Evolutionary conservation across 1,139 yeast species (phyloP).

Genomic region (Yamadazyma diddensiae): DNA sequence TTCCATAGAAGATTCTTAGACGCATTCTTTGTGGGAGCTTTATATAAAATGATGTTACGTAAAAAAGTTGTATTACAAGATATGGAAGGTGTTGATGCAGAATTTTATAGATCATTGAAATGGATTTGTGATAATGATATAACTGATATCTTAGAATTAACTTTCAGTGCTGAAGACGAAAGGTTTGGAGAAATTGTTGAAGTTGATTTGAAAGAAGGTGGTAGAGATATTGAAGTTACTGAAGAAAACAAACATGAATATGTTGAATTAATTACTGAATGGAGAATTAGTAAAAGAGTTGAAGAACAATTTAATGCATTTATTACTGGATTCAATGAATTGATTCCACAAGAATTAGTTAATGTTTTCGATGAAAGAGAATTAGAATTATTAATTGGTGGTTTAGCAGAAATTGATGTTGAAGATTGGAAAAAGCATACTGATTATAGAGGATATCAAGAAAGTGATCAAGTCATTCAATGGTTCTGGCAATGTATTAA

Average conservation of each 20-base stretch:
- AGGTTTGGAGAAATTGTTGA: conserved; percentile 91
- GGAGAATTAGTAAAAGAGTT: conserved; percentile 92
- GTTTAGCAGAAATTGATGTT: conserved; percentile 94
- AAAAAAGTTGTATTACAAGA: conserved; percentile 94
- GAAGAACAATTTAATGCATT: conserved; percentile 96
- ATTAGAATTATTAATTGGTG: conserved; percentile 93
- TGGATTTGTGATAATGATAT: conserved; percentile 97
- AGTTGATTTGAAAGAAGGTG: conserved; percentile 86
- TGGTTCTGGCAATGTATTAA: conserved; percentile 98
- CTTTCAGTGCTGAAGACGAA: conserved; percentile 95
- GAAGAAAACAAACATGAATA: conserved; percentile 94
- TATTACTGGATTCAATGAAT: conserved; percentile 94
- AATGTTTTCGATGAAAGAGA: conserved; percentile 98
- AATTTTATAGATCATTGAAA: conserved; percentile 87
- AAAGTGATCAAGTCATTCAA: conserved; percentile 91
- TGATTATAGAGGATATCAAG: conserved; percentile 96
- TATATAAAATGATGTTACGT: conserved; percentile 95
- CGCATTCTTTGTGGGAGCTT: conserved; percentile 97
- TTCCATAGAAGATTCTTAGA: conserved; percentile 97
- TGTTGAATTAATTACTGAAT: conserved; percentile 91
- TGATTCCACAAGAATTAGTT: conserved; percentile 94
- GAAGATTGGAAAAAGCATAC: conserved; percentile 99
- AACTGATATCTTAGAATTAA: conserved; percentile 73
- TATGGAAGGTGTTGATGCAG: conserved; percentile 99
- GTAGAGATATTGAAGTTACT: conserved; percentile 84